These are phyloP conservation scores for Saccharum officinarum DNA, from an alignment of 176 grass and related monocot species.

Conservation along the genomic window DNA sequence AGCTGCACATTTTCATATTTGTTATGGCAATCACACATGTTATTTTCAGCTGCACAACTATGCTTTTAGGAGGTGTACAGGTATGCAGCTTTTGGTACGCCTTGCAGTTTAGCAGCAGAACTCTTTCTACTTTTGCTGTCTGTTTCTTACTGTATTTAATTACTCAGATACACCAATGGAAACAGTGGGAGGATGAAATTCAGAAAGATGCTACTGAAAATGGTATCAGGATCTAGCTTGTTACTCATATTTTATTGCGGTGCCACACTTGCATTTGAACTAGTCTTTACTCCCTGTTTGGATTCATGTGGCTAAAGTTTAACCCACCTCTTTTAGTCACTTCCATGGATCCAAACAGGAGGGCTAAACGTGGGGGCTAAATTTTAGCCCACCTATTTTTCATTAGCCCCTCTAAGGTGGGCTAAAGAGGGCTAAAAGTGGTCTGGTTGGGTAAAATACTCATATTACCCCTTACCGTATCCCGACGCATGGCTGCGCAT, in stretches of 20 bases:
- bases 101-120: slow-evolving; percentile 7
- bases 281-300: too few species aligned
- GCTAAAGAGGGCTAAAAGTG: too few species aligned
- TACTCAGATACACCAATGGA: slow-evolving; percentile 80
- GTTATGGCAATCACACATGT: slow-evolving; percentile 89
- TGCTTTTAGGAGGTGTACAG: slow-evolving; percentile 80
- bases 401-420: too few species aligned
- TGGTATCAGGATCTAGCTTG: slow-evolving; percentile 43
- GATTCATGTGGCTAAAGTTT: too few species aligned
- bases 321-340: too few species aligned
- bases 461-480: too few species aligned
- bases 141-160: slow-evolving; percentile 19
- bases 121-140: background rate
- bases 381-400: too few species aligned
- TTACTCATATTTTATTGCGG: slow-evolving; percentile 25
- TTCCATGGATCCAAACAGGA: too few species aligned
- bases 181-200: slow-evolving; percentile 77
- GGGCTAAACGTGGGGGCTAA: too few species aligned
- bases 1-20: slow-evolving; percentile 94
- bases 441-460: too few species aligned
- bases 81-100: slow-evolving; percentile 33
- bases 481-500: too few species aligned
- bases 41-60: slow-evolving; percentile 74
- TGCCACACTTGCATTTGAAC: background rate
- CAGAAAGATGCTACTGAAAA: slow-evolving; percentile 57